phyloP scores from a whole-genome alignment of 176 grass and related monocot species.

The Oryza brachyantha region DNA sequence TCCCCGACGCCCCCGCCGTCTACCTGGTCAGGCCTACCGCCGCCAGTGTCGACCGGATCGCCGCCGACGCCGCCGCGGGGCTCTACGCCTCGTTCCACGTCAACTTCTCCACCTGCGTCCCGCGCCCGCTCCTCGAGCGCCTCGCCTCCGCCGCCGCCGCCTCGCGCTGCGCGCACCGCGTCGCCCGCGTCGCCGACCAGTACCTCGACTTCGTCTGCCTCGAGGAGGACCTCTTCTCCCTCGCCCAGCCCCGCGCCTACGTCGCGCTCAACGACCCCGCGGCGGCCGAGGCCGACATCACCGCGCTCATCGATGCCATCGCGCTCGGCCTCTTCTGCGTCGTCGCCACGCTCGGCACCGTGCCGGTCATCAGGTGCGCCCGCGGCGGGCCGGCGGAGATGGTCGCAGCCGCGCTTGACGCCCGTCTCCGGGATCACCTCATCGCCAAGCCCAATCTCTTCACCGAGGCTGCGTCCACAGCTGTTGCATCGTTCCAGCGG shows the following conservation, averaged over 20 bases:
- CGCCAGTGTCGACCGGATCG: constrained; percentile 70
- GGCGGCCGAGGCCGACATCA: constrained; percentile 69
- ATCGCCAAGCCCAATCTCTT: constrained; percentile 83
- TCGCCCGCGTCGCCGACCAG: constrained; percentile 74
- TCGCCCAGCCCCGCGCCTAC: constrained; percentile 73
- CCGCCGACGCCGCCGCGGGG: constrained; percentile 66
- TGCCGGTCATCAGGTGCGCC: constrained; percentile 80
- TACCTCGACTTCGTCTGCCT: constrained; percentile 93
- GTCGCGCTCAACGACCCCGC: constrained; percentile 83
- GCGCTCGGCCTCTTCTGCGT: constrained; percentile 77
- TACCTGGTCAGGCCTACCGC: constrained; percentile 81
- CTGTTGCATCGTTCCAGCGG: constrained; percentile 64
- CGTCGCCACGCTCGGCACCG: constrained; percentile 60
- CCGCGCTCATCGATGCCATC: constrained; percentile 58
- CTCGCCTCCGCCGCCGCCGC: constrained; percentile 58
- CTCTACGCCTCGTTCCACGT: constrained; percentile 85
- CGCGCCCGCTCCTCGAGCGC: constrained; percentile 67
- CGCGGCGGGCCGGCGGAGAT: constrained; percentile 82
- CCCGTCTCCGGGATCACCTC: constrained; percentile 74
- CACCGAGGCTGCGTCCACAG: constrained; percentile 49
- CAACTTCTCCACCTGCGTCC: constrained; percentile 90
- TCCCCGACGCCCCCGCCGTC: constrained; percentile 70
- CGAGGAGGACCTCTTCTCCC: constrained; percentile 85
- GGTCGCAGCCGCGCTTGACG: constrained; percentile 67
- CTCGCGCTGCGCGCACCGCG: constrained; percentile 8